Evolutionary conservation across 1,284 basidiomycete species (phyloP).

Genomic region (Pseudozyma sp.): DNA sequence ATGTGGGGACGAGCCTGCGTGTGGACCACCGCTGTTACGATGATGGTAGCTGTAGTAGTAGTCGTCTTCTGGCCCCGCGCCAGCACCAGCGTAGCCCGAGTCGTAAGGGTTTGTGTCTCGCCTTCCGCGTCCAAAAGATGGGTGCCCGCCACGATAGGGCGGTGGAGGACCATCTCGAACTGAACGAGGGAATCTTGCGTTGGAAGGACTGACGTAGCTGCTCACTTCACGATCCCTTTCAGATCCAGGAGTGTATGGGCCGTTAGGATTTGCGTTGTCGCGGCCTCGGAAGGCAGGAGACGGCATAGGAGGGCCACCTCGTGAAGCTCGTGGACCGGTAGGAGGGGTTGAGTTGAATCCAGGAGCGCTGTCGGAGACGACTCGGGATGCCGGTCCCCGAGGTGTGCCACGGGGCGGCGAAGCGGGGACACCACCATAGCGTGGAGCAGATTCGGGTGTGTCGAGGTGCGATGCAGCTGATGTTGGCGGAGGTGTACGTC

Average conservation of each 20-base stretch:
- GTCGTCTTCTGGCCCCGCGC: conserved; percentile 2
- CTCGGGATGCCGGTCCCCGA: conserved; percentile 22
- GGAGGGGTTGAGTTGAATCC: conserved; percentile 35
- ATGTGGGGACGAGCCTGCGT: conserved; percentile 30
- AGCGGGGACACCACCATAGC: conserved; percentile 1
- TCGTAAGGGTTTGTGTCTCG: conserved; percentile 39
- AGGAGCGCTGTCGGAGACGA: conserved; percentile 4
- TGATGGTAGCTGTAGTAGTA: background rate
- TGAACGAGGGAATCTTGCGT: conserved; percentile 11
- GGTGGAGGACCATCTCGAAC: conserved; percentile 17
- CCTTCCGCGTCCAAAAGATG: conserved; percentile 20
- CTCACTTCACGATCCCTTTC: conserved; percentile 28
- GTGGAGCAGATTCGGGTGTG: conserved; percentile 9
- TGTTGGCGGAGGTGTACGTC: conserved; percentile 14
- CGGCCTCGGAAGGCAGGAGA: conserved; percentile 26
- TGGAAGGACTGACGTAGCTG: conserved; percentile 25
- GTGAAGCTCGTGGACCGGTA: conserved; percentile 31
- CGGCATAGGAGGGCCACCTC: conserved; percentile 14
- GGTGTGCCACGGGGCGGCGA: conserved; percentile 12
- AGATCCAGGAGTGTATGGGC: conserved; percentile 27
- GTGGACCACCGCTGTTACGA: conserved; percentile 6
- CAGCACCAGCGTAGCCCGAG: conserved; percentile 1
- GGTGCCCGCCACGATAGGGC: conserved; percentile 31
- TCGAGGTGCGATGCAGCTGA: conserved; percentile 12
- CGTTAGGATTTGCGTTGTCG: conserved; percentile 12